Conservation (phyloP, 2,329 filamentous ascomycete species). For the Phialemonium atrogriseum region DNA sequence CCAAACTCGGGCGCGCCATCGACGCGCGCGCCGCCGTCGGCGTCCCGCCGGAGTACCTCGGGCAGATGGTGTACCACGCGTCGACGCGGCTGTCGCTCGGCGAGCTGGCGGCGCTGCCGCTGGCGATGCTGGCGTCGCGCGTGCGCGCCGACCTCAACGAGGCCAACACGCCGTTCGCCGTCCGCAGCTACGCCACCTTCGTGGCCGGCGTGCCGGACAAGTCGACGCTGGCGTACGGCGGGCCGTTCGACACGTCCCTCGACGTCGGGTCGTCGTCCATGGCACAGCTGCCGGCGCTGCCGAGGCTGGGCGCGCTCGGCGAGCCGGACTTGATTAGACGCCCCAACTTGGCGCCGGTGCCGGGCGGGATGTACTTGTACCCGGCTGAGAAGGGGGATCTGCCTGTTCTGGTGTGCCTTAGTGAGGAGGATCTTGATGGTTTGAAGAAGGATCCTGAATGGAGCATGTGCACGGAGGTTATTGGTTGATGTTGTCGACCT, state of each 20-base stretch:
- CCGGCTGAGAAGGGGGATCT: background rate
- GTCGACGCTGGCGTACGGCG: constrained; percentile 15
- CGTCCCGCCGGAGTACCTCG: constrained; percentile 19
- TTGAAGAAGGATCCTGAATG: constrained; percentile 1
- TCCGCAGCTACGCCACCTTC: constrained; percentile 21
- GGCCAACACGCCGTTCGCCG: constrained; percentile 14
- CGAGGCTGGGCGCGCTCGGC: background rate
- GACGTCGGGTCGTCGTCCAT: constrained; percentile 10
- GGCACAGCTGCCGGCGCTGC: background rate
- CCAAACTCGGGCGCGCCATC: constrained; percentile 18
- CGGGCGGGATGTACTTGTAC: background rate
- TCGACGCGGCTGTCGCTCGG: constrained; percentile 11
- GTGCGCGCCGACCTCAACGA: constrained; percentile 15
- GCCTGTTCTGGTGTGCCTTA: background rate
- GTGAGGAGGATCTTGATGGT: background rate
- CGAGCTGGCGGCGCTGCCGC: constrained; percentile 13
- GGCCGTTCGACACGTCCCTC: constrained; percentile 5
- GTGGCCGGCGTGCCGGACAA: constrained; percentile 18
- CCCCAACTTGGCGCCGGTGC: background rate
- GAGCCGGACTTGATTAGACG: background rate
- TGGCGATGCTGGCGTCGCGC: constrained; percentile 11
- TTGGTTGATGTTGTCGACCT: constrained; percentile 2
- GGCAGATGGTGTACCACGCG: constrained; percentile 17
- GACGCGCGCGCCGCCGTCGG: constrained; percentile 17
- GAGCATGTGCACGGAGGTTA: background rate